phyloP scores from a whole-genome alignment of 2,329 filamentous ascomycete species.

The Corinectria fuckeliana region DNA sequence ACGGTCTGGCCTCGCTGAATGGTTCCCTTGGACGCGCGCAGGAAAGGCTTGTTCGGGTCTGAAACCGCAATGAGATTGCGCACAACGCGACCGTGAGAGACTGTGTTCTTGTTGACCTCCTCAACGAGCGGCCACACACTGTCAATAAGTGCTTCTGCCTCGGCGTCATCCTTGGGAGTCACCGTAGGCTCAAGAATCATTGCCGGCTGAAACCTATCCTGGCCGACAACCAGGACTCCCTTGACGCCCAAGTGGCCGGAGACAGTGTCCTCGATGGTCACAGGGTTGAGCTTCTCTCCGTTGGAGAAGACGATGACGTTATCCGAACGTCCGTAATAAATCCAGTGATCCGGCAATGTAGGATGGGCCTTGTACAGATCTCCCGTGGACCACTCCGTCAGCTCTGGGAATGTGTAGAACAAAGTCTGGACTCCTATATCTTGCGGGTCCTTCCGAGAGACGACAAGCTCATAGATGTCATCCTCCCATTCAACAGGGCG shows the following conservation, averaged over 20 bases:
- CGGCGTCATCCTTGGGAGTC: background rate
- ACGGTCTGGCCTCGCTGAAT: constrained; percentile 41
- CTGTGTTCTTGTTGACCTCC: constrained; percentile 49
- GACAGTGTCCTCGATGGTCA: constrained; percentile 45
- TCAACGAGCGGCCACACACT: constrained; percentile 50
- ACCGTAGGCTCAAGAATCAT: constrained; percentile 34
- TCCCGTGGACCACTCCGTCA: constrained; percentile 50
- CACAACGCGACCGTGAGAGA: constrained; percentile 52
- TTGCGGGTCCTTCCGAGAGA: constrained; percentile 39
- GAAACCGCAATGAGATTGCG: constrained; percentile 48
- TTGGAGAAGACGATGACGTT: constrained; percentile 51
- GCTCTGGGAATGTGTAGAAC: constrained; percentile 50
- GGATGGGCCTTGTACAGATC: constrained; percentile 52
- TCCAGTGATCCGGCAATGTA: constrained; percentile 42
- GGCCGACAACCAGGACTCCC: constrained; percentile 43
- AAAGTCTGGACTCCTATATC: constrained; percentile 40
- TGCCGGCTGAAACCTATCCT: constrained; percentile 35
- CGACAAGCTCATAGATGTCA: constrained; percentile 43
- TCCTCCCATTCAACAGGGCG: background rate
- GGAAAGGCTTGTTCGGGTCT: constrained; percentile 49
- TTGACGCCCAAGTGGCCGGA: constrained; percentile 37
- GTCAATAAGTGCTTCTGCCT: constrained; percentile 44
- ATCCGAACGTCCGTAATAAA: constrained; percentile 46
- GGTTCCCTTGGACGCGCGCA: constrained; percentile 52
- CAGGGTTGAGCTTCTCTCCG: constrained; percentile 52